Conservation (phyloP, 2,329 filamentous ascomycete species). For the Penicillium sp. region DNA sequence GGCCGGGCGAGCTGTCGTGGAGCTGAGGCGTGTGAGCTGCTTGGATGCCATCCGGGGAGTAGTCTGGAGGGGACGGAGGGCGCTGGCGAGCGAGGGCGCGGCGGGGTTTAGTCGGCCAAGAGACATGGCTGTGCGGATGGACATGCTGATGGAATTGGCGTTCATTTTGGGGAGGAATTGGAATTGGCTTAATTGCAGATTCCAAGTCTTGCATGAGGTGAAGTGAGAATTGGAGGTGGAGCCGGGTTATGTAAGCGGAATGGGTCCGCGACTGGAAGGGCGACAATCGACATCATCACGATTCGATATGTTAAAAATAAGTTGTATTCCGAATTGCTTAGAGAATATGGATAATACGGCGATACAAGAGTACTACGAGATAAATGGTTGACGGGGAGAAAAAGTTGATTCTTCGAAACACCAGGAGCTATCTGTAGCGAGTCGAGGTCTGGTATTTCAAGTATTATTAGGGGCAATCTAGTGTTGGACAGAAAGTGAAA, state of each 20-base stretch:
- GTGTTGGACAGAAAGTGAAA: neutral
- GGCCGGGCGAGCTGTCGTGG: slow-evolving; percentile 18
- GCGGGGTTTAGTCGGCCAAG: slow-evolving; percentile 29
- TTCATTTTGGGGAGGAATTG: slow-evolving; percentile 26
- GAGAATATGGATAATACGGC: too few species aligned
- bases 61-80: slow-evolving; percentile 17
- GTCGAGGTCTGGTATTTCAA: neutral
- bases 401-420: neutral
- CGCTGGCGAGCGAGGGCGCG: slow-evolving; percentile 26
- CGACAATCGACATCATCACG: neutral
- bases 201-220: slow-evolving; percentile 4
- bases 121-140: slow-evolving; percentile 36
- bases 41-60: slow-evolving; percentile 23
- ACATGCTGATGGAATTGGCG: slow-evolving; percentile 28
- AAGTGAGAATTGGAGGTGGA: slow-evolving; percentile 19
- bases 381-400: too few species aligned
- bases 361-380: too few species aligned
- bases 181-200: slow-evolving; percentile 2
- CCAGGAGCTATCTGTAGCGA: neutral
- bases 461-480: neutral
- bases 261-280: neutral
- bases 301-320: neutral
- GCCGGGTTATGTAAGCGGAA: slow-evolving; percentile 24
- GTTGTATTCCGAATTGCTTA: neutral
- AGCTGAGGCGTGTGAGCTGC: slow-evolving; percentile 27